Evolutionary conservation across 2,329 filamentous ascomycete species (phyloP).

Genomic region (Clonostachys byssicola): DNA sequence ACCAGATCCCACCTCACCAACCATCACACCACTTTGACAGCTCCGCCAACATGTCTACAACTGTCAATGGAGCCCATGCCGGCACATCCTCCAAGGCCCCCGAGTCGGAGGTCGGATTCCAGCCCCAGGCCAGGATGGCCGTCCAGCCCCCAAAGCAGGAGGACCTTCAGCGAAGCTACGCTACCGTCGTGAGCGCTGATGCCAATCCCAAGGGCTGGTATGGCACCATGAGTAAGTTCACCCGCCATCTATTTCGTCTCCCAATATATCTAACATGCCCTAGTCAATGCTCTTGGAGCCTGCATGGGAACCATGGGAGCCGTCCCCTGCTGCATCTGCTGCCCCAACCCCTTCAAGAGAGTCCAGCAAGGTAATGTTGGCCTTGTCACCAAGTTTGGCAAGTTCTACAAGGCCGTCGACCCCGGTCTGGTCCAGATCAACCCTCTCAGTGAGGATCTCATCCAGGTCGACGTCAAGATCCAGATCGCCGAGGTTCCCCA

Average conservation of each 20-base stretch:
- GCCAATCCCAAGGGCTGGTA: slow-evolving; percentile 82
- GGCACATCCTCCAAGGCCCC: slow-evolving; percentile 21
- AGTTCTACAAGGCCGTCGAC: slow-evolving; percentile 93
- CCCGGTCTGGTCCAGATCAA: slow-evolving; percentile 97
- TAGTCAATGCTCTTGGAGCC: slow-evolving; percentile 70
- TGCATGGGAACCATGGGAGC: slow-evolving; percentile 77
- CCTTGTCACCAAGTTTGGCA: slow-evolving; percentile 90
- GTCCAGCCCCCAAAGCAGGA: slow-evolving; percentile 79
- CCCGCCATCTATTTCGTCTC: neutral
- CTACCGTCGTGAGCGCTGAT: slow-evolving; percentile 59
- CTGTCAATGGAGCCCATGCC: slow-evolving; percentile 4
- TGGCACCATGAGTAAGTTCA: slow-evolving; percentile 69
- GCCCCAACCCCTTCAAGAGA: slow-evolving; percentile 93
- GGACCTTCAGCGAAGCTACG: slow-evolving; percentile 83
- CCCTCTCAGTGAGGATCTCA: slow-evolving; percentile 83
- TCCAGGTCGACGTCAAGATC: slow-evolving; percentile 97
- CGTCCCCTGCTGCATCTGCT: slow-evolving; percentile 85
- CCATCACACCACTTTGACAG: no score
- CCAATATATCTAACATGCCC: neutral
- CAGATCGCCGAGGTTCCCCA: slow-evolving; percentile 96
- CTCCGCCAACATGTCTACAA: neutral
- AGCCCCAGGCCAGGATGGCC: slow-evolving; percentile 50
- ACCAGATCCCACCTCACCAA: no score
- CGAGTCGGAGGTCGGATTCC: slow-evolving; percentile 32
- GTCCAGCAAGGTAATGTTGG: slow-evolving; percentile 93